Evolutionary conservation across 2,329 filamentous ascomycete species (phyloP).

Genomic region (Claviceps cyperi): DNA sequence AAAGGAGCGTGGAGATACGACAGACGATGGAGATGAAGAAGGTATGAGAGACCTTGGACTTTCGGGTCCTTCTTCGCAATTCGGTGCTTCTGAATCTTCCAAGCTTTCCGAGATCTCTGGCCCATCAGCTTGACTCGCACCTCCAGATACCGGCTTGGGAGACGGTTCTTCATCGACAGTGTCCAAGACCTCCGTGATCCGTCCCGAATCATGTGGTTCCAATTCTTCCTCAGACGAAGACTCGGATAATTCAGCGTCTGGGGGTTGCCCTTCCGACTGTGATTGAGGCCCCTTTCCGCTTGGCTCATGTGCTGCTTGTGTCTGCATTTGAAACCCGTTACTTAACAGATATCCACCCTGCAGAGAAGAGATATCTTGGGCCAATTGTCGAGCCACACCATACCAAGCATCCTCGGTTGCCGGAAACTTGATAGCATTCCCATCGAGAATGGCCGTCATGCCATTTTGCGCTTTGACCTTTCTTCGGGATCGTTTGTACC

Average conservation of each 20-base stretch:
- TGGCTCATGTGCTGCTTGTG: background rate
- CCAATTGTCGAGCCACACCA: constrained; percentile 5
- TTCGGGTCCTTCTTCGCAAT: background rate
- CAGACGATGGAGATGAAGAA: background rate
- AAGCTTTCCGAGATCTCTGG: background rate
- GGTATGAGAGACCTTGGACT: background rate
- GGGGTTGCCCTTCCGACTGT: background rate
- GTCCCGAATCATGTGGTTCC: background rate
- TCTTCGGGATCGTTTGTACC: constrained; percentile 4
- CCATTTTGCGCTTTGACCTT: constrained; percentile 4
- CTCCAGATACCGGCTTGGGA: background rate
- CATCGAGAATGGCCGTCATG: constrained; percentile 5
- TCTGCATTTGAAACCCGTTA: constrained; percentile 3
- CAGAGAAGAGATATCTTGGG: constrained; percentile 5
- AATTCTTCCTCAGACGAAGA: background rate
- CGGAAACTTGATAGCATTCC: constrained; percentile 4
- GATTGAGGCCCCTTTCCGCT: background rate
- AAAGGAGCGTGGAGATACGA: background rate
- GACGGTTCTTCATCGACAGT: background rate
- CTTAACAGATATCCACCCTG: constrained; percentile 5
- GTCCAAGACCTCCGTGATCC: constrained; percentile 3
- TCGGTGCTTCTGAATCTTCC: background rate
- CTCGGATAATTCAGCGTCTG: background rate
- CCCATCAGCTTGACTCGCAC: background rate
- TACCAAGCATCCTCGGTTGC: constrained; percentile 9